Evolutionary conservation across 2,329 filamentous ascomycete genomes (phyloP), one percentile per base, ranked within the genome.

Genomic region (Fonsecaea nubica): DNA sequence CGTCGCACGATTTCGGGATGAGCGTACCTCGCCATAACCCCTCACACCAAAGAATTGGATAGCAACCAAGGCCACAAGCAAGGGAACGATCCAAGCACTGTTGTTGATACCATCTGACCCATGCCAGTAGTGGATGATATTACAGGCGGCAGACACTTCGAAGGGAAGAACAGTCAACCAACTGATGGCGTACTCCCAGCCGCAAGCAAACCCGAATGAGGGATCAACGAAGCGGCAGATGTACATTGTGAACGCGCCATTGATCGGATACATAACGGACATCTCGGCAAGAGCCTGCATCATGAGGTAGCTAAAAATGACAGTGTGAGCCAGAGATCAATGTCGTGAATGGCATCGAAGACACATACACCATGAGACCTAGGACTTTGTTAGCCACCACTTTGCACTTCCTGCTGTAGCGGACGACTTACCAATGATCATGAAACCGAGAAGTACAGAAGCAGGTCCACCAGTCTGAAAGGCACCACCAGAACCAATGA

Each of bases 241-340:
- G 71, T 89, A 88, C n/a, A 83, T 84, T 75, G 84, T 87, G 77
- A 89, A 88, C 68, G 85, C 86, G 54, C 87, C 87, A 66, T 86
- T 86, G 65, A 89, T 82, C 0, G 87, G 87, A 64, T 85, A 88
- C 67, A 88, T 83, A 57, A 88, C 85, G 56, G 86, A 85, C 65
- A 89, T 69, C 77, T 89, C 87, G 54, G 84, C 87, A 57, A 89
- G 79, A 32, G 87, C 85, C 71, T 87, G 84, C 72, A 86, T 82
- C 9, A 84, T 86, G 72, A 86, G 83, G 58, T 71, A 70, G 45
- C 66, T 68, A 64, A 62, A 62, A 32, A 1, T 7, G 8, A 54
- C 40, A 18, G 80, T 80, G 13, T 81, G 74, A 42, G 81, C 80
- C 71, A 80, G 80, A 10, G 79, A 78, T 58, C 81, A 48, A 38